Base-by-base conservation (phyloP, 352 stramenopile species). In the Phytophthora citrophthora region DNA sequence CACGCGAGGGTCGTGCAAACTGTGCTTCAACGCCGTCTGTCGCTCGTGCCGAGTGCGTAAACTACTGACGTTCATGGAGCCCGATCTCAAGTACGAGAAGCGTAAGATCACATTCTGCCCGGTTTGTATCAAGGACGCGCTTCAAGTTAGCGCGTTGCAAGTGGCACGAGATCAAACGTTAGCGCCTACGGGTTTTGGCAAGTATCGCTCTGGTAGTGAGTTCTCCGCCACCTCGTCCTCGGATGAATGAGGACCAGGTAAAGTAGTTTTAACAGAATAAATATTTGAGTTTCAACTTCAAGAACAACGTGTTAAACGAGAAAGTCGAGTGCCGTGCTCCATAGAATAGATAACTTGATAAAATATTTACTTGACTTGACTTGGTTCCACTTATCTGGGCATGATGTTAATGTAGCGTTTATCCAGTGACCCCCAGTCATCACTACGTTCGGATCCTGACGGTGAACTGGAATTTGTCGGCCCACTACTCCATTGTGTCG, bases 21-120 rank as follows among this genome's bases (percentile, higher is more conserved):
- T 85, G 6, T 85, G 76, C 59, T 70, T 73, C 50, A 57, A 77
- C n/a, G 60, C 65, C 3, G 61, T 85, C 16, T 85, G 76, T 32
- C 50, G 64, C 5, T 65, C 63, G 3, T 85, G 76, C 46, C 62
- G 68, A 0, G 61, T 82, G 13, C 68, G 71, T 31, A 78, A 78
- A 44, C 64, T 72, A 16, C 51, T 85, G 13, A 74, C 61, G 10
- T 82, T 81, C 40, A 69, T 81, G 43, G 61, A 68, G 3, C 60
- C 51, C 20, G 64, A 80, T 26, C 51, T 76, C 1, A 62, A 75
- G 32, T 70, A 79, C 31, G 51, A 76, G 29, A 69, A 82, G 63
- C 73, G 74, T 23, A 76, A 77, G 49, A 58, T 85, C 23, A 72
- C 68, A 38, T 82, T 85, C 41, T 85, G 73, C 38, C 57, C 70